These are phyloP conservation scores for Monascus purpureus DNA, from an alignment of 495 filamentous ascomycete species.

Conservation along the genomic window DNA sequence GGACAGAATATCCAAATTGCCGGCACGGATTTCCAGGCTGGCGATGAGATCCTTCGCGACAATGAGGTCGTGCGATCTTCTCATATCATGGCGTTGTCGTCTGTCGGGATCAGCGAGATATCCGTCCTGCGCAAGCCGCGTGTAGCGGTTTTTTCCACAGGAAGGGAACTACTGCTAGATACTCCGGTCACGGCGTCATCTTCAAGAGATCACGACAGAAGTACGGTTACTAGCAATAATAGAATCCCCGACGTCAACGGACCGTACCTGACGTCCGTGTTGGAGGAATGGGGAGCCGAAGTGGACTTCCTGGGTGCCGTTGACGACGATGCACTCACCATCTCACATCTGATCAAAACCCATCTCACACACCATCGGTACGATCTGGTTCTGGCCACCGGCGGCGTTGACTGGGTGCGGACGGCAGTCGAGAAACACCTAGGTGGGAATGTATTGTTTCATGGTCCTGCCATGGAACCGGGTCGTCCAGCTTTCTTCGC, in stretches of 20 bases:
- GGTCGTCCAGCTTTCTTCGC: constrained; percentile 7
- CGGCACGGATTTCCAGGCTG: constrained; percentile 4
- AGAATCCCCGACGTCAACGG: constrained; percentile 44
- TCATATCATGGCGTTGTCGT: constrained; percentile 9
- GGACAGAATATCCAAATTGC: constrained; percentile 6
- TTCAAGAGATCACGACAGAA: too few relatives aligned
- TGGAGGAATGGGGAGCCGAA: constrained; percentile 1
- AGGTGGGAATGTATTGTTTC: constrained; percentile 3
- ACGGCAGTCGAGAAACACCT: too few relatives aligned
- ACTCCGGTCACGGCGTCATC: too few relatives aligned
- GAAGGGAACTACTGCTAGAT: constrained; percentile 2
- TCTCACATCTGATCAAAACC: background rate
- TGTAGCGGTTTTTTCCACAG: constrained; percentile 6
- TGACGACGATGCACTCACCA: constrained; percentile 1
- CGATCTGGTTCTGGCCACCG: constrained; percentile 6
- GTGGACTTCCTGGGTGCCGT: constrained; percentile 6
- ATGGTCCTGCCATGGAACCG: constrained; percentile 6
- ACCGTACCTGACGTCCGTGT: constrained; percentile 4
- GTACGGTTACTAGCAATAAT: too few relatives aligned
- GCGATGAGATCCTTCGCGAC: constrained; percentile 2
- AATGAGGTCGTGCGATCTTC: constrained; percentile 1
- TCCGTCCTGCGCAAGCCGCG: constrained; percentile 2
- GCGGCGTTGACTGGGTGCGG: constrained; percentile 8
- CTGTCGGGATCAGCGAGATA: constrained; percentile 2
- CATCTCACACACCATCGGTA: constrained; percentile 1